phyloP scores from a whole-genome alignment of 495 filamentous ascomycete genomes.

The Penicillium argentinense region DNA sequence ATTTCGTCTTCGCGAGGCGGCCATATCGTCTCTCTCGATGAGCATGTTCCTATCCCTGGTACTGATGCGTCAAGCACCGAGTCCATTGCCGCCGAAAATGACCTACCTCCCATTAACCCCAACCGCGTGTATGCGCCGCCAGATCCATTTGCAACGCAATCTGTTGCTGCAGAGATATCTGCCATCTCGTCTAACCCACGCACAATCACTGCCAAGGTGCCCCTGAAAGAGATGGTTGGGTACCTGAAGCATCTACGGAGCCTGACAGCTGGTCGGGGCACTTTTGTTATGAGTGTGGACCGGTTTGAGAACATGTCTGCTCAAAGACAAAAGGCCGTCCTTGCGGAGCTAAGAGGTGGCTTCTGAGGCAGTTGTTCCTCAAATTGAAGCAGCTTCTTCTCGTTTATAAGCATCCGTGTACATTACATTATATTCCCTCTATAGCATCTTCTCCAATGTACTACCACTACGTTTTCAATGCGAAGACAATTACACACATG shows the following conservation, averaged over 20 bases:
- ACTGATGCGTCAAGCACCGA: constrained; percentile 17
- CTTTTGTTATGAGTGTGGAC: constrained; percentile 90
- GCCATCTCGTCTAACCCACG: constrained; percentile 42
- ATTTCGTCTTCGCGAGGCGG: constrained; percentile 80
- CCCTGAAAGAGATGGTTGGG: constrained; percentile 94
- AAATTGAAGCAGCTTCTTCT: no score
- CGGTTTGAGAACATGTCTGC: constrained; percentile 82
- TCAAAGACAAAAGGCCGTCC: constrained; percentile 56
- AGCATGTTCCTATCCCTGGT: constrained; percentile 45
- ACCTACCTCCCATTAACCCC: constrained; percentile 56
- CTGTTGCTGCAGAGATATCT: constrained; percentile 20
- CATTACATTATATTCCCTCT: neutral
- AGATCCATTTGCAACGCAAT: constrained; percentile 71
- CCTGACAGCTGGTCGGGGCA: constrained; percentile 84
- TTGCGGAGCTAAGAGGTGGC: constrained; percentile 49
- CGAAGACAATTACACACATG: neutral
- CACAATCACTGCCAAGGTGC: constrained; percentile 79
- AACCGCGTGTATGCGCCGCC: constrained; percentile 77
- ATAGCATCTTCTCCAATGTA: neutral
- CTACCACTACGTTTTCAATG: neutral
- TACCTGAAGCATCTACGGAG: constrained; percentile 89
- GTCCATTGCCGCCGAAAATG: constrained; percentile 18
- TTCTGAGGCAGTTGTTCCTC: no score
- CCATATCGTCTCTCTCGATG: constrained; percentile 76
- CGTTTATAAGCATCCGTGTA: neutral